Percentiles rank a stretch among this genome's conserved stretches.
Conservation (phyloP, 2,329 filamentous ascomycete species). For the Anthostomella pinea region DNA sequence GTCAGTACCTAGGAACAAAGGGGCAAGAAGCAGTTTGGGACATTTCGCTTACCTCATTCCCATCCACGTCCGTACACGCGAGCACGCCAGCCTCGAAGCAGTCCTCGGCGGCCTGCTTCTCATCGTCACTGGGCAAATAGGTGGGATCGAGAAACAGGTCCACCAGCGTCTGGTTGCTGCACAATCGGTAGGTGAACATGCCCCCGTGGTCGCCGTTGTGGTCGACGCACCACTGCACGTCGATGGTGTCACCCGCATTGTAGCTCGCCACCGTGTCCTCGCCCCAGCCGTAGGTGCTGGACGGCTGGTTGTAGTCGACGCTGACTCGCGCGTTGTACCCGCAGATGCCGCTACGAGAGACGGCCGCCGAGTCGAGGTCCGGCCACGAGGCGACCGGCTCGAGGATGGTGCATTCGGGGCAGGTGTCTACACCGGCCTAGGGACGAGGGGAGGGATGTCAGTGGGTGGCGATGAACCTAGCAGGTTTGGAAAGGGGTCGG, state of each 20-base stretch:
- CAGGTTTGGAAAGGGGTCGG: conserved; percentile 23
- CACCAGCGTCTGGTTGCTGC: conserved; percentile 48
- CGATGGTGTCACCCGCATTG: conserved; percentile 41
- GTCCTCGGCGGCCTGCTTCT: conserved; percentile 52
- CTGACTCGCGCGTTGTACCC: conserved; percentile 53
- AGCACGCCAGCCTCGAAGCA: conserved; percentile 49
- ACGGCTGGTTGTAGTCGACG: conserved; percentile 51
- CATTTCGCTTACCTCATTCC: too few species aligned
- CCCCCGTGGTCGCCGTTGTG: conserved; percentile 56
- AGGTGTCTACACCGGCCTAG: conserved; percentile 47
- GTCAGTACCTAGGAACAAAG: too few species aligned
- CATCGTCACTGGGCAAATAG: conserved; percentile 47
- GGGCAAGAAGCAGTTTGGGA: too few species aligned
- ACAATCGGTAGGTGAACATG: conserved; percentile 55
- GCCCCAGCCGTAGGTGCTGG: conserved; percentile 39
- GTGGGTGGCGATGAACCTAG: conserved; percentile 1
- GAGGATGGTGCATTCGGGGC: conserved; percentile 53
- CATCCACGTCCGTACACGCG: conserved; percentile 47
- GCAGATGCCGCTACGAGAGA: conserved; percentile 48
- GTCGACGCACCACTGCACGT: conserved; percentile 55
- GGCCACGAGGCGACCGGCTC: conserved; percentile 52
- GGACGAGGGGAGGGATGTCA: conserved; percentile 2
- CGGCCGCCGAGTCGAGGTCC: conserved; percentile 41
- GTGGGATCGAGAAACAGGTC: conserved; percentile 46
- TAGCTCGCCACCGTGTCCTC: conserved; percentile 42